Evolutionary conservation across 1,139 yeast genomes (phyloP).

Genomic region (Blastobotrys capitulatus): DNA sequence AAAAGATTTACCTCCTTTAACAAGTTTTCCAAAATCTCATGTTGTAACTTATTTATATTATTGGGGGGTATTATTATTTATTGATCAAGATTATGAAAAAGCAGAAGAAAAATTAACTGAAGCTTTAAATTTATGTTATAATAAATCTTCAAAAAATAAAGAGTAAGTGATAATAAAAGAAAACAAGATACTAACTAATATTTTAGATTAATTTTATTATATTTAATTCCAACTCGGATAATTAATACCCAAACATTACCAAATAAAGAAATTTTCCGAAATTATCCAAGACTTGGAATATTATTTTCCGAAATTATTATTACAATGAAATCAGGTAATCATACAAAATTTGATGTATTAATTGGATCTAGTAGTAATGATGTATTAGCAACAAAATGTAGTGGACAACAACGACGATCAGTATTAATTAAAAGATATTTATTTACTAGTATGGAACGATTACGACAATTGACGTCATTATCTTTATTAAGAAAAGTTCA

Average conservation of each 20-base stretch:
- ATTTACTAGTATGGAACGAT: conserved; percentile 54
- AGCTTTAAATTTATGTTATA: conserved; percentile 42
- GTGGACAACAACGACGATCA: too few species aligned
- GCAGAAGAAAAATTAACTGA: conserved; percentile 46
- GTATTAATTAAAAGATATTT: conserved; percentile 55
- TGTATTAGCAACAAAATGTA: too few species aligned
- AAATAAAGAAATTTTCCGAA: conserved; percentile 42
- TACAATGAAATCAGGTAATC: conserved; percentile 52
- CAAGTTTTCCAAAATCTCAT: conserved; percentile 45
- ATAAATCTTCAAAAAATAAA: conserved; percentile 28
- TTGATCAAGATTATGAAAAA: conserved; percentile 51
- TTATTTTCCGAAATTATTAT: conserved; percentile 48
- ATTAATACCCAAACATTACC: conserved; percentile 31
- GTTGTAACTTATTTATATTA: conserved; percentile 60
- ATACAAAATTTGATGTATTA: conserved; percentile 43
- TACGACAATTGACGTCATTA: conserved; percentile 49
- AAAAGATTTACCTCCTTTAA: conserved; percentile 47
- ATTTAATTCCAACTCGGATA: conserved; percentile 35
- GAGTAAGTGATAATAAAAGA: conserved; percentile 22
- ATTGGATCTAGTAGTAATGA: conserved; percentile 24
- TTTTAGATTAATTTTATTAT: conserved; percentile 28
- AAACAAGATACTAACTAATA: neutral
- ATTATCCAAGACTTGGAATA: conserved; percentile 40
- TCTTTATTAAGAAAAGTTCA: conserved; percentile 50
- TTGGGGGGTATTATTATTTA: conserved; percentile 56